Evolutionary conservation across 2,329 filamentous ascomycete genomes (phyloP).

Genomic region (Calonectria pauciramosa): DNA sequence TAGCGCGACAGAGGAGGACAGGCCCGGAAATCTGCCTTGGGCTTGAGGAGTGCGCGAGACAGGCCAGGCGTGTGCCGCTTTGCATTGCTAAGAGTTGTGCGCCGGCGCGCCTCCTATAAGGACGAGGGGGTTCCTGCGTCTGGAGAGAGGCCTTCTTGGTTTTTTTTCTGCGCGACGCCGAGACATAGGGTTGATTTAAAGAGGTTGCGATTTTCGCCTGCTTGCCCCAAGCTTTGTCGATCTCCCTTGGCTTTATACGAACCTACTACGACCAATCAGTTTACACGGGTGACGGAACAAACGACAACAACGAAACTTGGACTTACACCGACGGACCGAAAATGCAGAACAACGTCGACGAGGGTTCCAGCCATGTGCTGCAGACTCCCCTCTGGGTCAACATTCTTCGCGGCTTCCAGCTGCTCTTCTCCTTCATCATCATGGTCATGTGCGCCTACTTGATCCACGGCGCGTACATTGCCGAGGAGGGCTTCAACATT

Average conservation of each 20-base stretch:
- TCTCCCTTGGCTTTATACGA: neutral
- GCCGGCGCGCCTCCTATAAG: neutral
- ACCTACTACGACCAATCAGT: conserved; percentile 8
- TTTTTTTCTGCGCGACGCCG: neutral
- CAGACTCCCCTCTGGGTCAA: conserved; percentile 60
- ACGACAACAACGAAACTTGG: neutral
- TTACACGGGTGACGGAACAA: neutral
- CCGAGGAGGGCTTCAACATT: conserved; percentile 36
- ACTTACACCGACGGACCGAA: neutral
- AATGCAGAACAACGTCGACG: neutral
- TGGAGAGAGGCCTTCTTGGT: neutral
- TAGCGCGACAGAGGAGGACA: neutral
- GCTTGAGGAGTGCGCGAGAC: conserved; percentile 14
- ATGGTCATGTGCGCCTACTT: conserved; percentile 58
- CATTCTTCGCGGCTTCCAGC: conserved; percentile 55
- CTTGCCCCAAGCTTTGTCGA: conserved; percentile 1
- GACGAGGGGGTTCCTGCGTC: neutral
- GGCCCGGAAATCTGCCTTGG: conserved; percentile 44
- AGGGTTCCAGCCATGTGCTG: conserved; percentile 47
- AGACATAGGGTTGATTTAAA: neutral
- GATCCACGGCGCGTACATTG: conserved; percentile 48
- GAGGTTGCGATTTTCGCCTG: neutral
- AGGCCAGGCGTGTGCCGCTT: neutral
- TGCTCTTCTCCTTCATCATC: conserved; percentile 58
- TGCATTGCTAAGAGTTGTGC: neutral